Evolutionary conservation across 148 eudicot species (phyloP).

Genomic region (Rhododendron williamsianum): DNA sequence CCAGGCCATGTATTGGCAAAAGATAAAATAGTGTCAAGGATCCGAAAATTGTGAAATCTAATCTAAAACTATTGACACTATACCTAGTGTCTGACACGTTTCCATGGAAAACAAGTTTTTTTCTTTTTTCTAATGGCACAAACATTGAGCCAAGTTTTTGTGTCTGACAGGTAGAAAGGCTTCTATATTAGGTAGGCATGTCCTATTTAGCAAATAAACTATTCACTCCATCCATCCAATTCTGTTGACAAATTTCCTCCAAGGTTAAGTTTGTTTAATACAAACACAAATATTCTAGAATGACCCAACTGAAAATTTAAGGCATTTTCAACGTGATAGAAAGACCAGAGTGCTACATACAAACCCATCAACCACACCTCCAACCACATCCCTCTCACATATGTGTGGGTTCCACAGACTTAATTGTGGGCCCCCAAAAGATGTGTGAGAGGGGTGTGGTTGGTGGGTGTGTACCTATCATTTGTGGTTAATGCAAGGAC

Average conservation of each 20-base stretch:
- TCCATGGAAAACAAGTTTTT: not conserved
- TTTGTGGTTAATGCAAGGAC: not conserved
- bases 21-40: not conserved
- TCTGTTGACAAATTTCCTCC: not conserved
- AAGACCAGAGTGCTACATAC: not conserved
- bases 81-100: not conserved
- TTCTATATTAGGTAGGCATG: not conserved
- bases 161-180: not conserved
- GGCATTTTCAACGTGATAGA: not conserved
- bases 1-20: not conserved
- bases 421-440: not conserved
- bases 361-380: not conserved
- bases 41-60: not conserved
- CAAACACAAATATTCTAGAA: not conserved
- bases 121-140: not conserved
- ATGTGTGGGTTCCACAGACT: not conserved
- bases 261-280: not conserved
- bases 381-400: not conserved
- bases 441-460: not conserved
- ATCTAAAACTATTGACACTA: not conserved
- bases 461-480: not conserved
- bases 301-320: not conserved
- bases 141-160: not conserved
- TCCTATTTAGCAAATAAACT: not conserved
- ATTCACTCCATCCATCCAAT: not conserved